phyloP scores from a whole-genome alignment of 164 flowering plant species.

The Paratinospora sagittata region DNA sequence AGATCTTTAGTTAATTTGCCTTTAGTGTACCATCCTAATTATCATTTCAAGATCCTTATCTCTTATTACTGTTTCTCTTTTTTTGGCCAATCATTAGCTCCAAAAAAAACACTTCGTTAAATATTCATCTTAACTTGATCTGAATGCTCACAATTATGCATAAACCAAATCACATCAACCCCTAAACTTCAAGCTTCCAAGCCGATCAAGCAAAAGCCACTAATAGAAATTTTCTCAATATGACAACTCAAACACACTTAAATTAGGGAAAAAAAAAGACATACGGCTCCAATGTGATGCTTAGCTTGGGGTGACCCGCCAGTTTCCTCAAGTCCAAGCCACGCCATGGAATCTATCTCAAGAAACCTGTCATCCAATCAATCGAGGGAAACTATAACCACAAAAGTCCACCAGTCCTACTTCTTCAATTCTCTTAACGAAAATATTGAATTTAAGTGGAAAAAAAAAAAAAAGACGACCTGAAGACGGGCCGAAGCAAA shows the following conservation, averaged over 20 bases:
- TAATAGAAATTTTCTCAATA: background rate
- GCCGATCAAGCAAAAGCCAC: background rate
- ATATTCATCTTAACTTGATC: too few relatives aligned
- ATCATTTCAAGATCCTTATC: too few relatives aligned
- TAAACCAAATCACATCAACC: background rate
- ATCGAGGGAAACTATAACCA: too few relatives aligned
- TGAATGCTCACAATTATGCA: background rate
- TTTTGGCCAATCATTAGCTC: too few relatives aligned
- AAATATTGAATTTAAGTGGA: background rate
- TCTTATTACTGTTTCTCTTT: too few relatives aligned
- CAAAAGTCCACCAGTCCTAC: background rate
- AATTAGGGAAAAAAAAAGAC: conserved; percentile 10
- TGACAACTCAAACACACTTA: background rate
- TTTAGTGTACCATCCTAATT: too few relatives aligned
- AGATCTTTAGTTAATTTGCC: too few relatives aligned
- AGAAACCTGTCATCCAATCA: conserved; percentile 36
- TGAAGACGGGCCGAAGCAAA: conserved; percentile 84
- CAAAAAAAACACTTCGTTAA: too few relatives aligned
- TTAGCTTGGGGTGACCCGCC: conserved; percentile 43
- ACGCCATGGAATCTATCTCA: conserved; percentile 55
- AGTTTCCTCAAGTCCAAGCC: conserved; percentile 87
- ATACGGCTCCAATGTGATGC: conserved; percentile 79
- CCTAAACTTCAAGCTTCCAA: too few relatives aligned
- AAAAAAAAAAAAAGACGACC: conserved; percentile 20
- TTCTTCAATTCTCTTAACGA: background rate